These are phyloP conservation scores for Penicillium macrosclerotiorum DNA, from an alignment of 495 filamentous ascomycete genomes.

Conservation along the genomic window DNA sequence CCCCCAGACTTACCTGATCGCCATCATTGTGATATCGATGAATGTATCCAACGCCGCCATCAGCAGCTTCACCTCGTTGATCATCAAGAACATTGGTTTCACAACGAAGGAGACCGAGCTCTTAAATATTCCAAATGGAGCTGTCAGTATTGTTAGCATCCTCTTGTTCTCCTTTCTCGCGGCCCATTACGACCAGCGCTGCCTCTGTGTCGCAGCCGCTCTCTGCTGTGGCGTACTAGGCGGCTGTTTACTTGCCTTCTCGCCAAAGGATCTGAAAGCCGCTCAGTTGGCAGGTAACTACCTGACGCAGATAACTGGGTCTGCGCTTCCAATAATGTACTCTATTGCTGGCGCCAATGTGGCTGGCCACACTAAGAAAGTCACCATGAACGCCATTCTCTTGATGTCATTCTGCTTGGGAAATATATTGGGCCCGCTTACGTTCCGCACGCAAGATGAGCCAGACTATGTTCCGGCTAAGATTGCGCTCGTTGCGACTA, in stretches of 20 bases:
- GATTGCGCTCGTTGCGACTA: slow-evolving; percentile 53
- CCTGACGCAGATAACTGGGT: slow-evolving; percentile 38
- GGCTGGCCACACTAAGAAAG: slow-evolving; percentile 51
- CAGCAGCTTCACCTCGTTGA: slow-evolving; percentile 28
- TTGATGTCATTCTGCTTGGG: slow-evolving; percentile 60
- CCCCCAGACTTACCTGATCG: slow-evolving; percentile 33
- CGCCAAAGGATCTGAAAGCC: slow-evolving; percentile 29
- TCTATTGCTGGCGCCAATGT: slow-evolving; percentile 43
- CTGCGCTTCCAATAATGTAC: slow-evolving; percentile 40
- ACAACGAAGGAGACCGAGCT: slow-evolving; percentile 53
- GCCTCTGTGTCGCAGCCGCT: slow-evolving; percentile 42
- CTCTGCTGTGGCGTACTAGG: slow-evolving; percentile 49
- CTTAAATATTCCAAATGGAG: slow-evolving; percentile 62
- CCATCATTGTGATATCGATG: slow-evolving; percentile 25
- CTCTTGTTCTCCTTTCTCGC: slow-evolving; percentile 44
- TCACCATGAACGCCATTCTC: slow-evolving; percentile 56
- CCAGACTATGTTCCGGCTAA: slow-evolving; percentile 60
- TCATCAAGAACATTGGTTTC: slow-evolving; percentile 60
- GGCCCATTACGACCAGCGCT: slow-evolving; percentile 46
- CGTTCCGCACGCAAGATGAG: slow-evolving; percentile 43
- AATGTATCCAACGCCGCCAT: slow-evolving; percentile 29
- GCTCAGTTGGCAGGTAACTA: slow-evolving; percentile 40
- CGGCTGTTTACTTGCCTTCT: slow-evolving; percentile 59
- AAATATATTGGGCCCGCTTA: slow-evolving; percentile 56
- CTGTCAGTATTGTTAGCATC: slow-evolving; percentile 55